A percentile compares a stretch with the other conserved stretches of the same genome.
Evolutionary conservation across 1,139 yeast genomes (phyloP).

Genomic region (Candida glucosophila): DNA sequence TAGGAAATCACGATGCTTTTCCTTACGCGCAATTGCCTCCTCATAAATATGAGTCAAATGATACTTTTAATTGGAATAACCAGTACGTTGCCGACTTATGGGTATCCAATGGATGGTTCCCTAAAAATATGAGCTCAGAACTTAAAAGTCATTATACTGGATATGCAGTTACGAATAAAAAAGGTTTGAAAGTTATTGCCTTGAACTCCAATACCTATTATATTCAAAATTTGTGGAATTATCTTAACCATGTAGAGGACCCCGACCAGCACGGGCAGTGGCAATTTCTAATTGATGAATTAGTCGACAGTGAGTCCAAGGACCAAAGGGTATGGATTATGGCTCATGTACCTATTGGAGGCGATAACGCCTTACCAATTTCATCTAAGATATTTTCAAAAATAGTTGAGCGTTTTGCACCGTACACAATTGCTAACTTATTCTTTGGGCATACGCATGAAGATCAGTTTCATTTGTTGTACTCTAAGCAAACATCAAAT

Average conservation of each 20-base stretch:
- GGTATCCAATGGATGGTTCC: slow-evolving; percentile 33
- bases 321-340: slow-evolving; percentile 65
- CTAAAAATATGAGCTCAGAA: slow-evolving; percentile 11
- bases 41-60: slow-evolving; percentile 22
- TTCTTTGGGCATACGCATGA: slow-evolving; percentile 69
- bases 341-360: slow-evolving; percentile 59
- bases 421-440: slow-evolving; percentile 57
- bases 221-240: slow-evolving; percentile 55
- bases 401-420: slow-evolving; percentile 59
- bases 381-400: slow-evolving; percentile 49
- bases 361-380: slow-evolving; percentile 50
- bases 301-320: slow-evolving; percentile 45
- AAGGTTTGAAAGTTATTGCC: slow-evolving; percentile 55
- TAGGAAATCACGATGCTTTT: slow-evolving; percentile 69
- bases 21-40: slow-evolving; percentile 69
- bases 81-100: slow-evolving; percentile 55
- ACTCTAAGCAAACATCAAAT: slow-evolving; percentile 30
- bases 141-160: slow-evolving; percentile 48
- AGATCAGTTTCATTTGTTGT: slow-evolving; percentile 57
- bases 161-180: slow-evolving; percentile 45
- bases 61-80: slow-evolving; percentile 50
- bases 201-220: slow-evolving; percentile 63
- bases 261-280: slow-evolving; percentile 61
- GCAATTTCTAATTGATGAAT: slow-evolving; percentile 52
- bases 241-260: slow-evolving; percentile 41